Evolutionary conservation across 225 moss, liverwort and hornwort genomes (phyloP), one percentile per base, ranked within the genome.

Genomic region (Rhytidiadelphus loreus): DNA sequence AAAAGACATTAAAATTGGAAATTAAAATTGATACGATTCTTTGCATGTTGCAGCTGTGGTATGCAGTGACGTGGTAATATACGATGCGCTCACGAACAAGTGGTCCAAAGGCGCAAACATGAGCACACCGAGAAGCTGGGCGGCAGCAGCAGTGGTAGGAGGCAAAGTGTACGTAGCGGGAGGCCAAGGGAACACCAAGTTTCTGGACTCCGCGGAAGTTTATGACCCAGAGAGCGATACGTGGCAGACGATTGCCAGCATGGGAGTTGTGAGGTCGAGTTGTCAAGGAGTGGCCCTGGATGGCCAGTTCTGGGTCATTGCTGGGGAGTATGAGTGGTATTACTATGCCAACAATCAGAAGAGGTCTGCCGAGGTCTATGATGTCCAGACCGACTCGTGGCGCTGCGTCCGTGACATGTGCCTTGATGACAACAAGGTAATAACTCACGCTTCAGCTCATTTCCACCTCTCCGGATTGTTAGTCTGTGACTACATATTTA

Each of bases 261-360:
- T 95, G 92, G 69, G 70, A 35, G 84, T 89, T 68, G 86, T 91
- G 32, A 88, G 96, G 86, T 93, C 90, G 39, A 94, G 95, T 37
- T 95, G 94, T 57, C 92, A 91, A 74, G 95, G 95, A 60, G 89
- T 93, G n/a, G 85, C 89, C 11, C 87, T 96, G 30, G 92, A 91
- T 58, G 93, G 89, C 7, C 89, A 95, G 83, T 93, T 96, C 41
- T 96, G 96, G 96, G 94, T 96, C 57, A 88, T 94, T 23, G 95
- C 94, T 7, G 96, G 96, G 46, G 93, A 94, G 91, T 93, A 94
- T 46, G 92, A 89, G 85, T 89, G 89, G 82, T 91, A 92, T 86
- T 86, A 92, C 65, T 93, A 92, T n/a, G 90, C 90, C 56, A 65
- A 89, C 84, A 80, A 89, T 64, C 88, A 92, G 88, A 92, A 82